Evolutionary conservation across 208 protist species (phyloP), one percentile per base, ranked within the genome.

Genomic region (Porcisia deanei): DNA sequence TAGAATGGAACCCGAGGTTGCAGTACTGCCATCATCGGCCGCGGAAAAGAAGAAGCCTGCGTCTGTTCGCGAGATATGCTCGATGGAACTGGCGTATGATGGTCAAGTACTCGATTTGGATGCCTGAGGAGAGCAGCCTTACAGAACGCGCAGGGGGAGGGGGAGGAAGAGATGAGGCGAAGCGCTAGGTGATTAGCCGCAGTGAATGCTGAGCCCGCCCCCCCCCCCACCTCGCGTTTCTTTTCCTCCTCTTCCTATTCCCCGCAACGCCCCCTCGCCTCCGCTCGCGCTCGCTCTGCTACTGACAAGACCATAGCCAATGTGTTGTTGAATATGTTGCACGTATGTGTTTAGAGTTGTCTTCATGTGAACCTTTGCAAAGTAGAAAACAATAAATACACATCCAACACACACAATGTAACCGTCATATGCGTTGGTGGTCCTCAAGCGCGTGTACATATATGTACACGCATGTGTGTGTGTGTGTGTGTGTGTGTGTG

Each of bases 81-180:
- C 81, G n/a, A 83, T 94, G 20, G 85, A 95, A 74, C 74, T 97
- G 12, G 91, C 87, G 12, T 94, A 89, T 43, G 93, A 97, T 71
- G 91, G 89, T 7, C 71, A 88, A 55, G 47, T 85, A 70, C 75
- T 95, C 5, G 53, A 72, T 2, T 41, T 94, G 2, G 81, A 82
- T 12, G 30, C 88, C n/a, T 94, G 41, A 82, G 37, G 10, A 25
- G 37, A 61, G 53, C n/a, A 2, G 37, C 20, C 16, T 30, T 1
- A 47, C 1, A 2, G 61, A 22, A 0, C 3, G 25, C 60, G 60
- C 5, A 1, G 57, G 25, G 30, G 57, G 25, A 22, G 57, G 30
- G n/a, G 30, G 5, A 14, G 6, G 30, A 14, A 14, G n/a, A 39
- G 8, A 37, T 10, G 30, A 14, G n/a, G 57, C 4, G 10, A 37